phyloP scores from a whole-genome alignment of 192 early-diverging fungal genomes.

The Spizellomyces sp. region DNA sequence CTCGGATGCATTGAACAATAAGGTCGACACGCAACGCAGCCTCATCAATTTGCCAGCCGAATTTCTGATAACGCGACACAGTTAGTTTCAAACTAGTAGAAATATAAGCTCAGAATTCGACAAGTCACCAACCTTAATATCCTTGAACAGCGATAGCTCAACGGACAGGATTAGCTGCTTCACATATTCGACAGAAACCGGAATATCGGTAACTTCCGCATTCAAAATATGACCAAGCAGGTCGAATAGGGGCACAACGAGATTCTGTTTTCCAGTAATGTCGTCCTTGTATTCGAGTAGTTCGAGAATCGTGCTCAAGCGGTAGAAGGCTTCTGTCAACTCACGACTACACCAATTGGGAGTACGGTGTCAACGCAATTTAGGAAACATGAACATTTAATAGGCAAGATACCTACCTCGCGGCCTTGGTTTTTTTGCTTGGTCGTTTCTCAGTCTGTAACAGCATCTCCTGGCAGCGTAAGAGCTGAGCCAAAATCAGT shows the following conservation, averaged over 20 bases:
- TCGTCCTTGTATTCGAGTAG: constrained; percentile 65
- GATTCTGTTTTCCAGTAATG: constrained; percentile 49
- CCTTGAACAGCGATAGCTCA: constrained; percentile 36
- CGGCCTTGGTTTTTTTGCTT: constrained; percentile 25
- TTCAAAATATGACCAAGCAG: constrained; percentile 66
- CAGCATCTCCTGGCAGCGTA: constrained; percentile 12
- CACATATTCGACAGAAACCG: constrained; percentile 69
- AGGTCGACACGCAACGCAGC: constrained; percentile 78
- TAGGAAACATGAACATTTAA: not conserved
- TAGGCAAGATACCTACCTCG: not conserved
- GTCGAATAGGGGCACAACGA: constrained; percentile 73
- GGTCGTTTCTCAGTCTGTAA: constrained; percentile 6
- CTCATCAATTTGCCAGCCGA: constrained; percentile 53
- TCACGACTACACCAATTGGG: constrained; percentile 1
- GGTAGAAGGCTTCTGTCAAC: constrained; percentile 26
- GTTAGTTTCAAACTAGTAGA: not conserved
- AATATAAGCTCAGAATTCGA: constrained; percentile 6
- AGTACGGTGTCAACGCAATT: no score
- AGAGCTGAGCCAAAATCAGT: constrained; percentile 20
- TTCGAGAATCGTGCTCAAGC: constrained; percentile 64
- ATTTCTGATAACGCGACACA: not conserved
- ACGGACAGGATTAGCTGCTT: constrained; percentile 83
- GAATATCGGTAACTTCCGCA: constrained; percentile 12
- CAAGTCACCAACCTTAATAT: constrained; percentile 27
- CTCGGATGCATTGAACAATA: constrained; percentile 84